Percentiles rank a stretch among this genome's conserved stretches.
These are phyloP conservation scores for Neurospora africana DNA, from an alignment of 495 filamentous ascomycete species.

Conservation along the genomic window DNA sequence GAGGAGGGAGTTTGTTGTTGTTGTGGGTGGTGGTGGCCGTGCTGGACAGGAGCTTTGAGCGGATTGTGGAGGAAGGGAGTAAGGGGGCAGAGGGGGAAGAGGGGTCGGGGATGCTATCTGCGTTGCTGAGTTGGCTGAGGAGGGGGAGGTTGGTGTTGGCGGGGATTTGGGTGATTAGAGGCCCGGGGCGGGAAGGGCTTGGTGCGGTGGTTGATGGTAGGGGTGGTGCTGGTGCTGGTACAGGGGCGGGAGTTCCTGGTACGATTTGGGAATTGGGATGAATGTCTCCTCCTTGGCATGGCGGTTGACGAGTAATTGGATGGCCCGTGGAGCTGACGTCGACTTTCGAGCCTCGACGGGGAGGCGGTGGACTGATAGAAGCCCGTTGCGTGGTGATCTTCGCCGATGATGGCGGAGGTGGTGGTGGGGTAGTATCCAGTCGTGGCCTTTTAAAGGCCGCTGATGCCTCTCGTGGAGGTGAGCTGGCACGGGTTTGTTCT, in stretches of 20 bases:
- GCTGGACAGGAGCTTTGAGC: background rate
- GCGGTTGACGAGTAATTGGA: background rate
- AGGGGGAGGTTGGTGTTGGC: constrained; percentile 9
- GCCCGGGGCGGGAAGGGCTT: constrained; percentile 21
- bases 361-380: background rate
- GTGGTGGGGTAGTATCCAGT: background rate
- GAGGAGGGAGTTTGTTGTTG: background rate
- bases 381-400: background rate
- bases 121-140: constrained; percentile 5
- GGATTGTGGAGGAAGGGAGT: background rate
- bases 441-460: background rate
- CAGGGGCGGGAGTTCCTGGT: background rate
- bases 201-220: constrained; percentile 26
- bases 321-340: background rate
- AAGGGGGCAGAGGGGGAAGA: background rate
- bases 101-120: constrained; percentile 5
- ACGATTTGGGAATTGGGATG: background rate
- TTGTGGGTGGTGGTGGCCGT: background rate
- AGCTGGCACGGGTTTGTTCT: background rate
- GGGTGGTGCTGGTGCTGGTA: constrained; percentile 5
- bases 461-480: background rate
- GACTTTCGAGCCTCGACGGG: background rate
- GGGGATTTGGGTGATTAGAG: constrained; percentile 14
- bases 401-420: background rate
- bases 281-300: background rate